Base-by-base conservation (phyloP, 208 protist species). In the Lotmaria passim region DNA sequence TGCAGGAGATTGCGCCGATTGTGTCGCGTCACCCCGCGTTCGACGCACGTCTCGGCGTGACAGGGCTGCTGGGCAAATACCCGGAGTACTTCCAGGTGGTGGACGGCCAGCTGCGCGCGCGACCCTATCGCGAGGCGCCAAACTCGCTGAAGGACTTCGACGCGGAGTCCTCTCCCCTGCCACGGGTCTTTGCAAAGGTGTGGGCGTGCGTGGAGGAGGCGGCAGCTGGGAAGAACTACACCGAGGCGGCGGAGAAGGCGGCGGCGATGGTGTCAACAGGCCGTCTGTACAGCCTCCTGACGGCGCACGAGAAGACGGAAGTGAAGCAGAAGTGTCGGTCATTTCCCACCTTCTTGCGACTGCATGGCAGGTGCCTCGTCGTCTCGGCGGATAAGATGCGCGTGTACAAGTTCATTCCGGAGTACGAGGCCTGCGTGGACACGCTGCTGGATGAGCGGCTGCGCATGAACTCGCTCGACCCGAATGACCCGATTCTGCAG, bases 21-120 rank as follows among this genome's bases (percentile, higher is more conserved):
- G 75, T 96, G 14, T 86, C 89, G 17, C 82, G 81, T 7, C 89
- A 96, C 75, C 85, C 88, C 2, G 83, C 85, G 2, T 94, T 94
- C 70, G 84, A 94, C 64, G 33, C 89, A 11, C 85, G 87, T 0
- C 81, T 94, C 7, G 91, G 91, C 17, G 85, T 93, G 33, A 88
- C 77, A 7, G 91, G 89, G 21, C 64, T 94, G 28, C 81, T 96
- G 38, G 87, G 89, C 38, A 93, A 93, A 75, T 93, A 96, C 66
- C 86, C 86, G 2, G 86, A 94, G 61, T 96, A 96, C 67, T 93
- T 96, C 64, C 91, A 96, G 57, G 58, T 94, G 33, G 73, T 79
- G 12, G 81, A 91, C 34, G 80, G 83, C 4, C 81, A 80, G 63
- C 59, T 94, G 34, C 91, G 91, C 19, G 83, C 86, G 14, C 88